These are phyloP conservation scores for Septoria linicola DNA, from an alignment of 2,329 filamentous ascomycete species.

Conservation along the genomic window DNA sequence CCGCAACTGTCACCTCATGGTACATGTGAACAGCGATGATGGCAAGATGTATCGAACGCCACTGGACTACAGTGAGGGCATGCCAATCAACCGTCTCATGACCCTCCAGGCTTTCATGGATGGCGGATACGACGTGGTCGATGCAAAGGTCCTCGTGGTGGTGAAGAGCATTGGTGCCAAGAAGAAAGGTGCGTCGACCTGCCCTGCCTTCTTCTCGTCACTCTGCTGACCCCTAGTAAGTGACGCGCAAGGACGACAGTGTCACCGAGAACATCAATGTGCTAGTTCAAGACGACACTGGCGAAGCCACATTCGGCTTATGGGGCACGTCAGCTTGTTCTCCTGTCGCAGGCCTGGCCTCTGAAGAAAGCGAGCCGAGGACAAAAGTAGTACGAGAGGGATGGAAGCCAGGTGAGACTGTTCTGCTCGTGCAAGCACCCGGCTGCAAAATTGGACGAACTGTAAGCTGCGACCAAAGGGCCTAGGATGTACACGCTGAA, in stretches of 20 bases:
- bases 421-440: constrained; percentile 34
- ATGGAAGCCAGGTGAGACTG: constrained; percentile 36
- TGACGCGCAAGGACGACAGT: constrained; percentile 50
- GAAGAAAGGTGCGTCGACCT: constrained; percentile 44
- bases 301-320: constrained; percentile 53
- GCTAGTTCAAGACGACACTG: constrained; percentile 59
- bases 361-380: constrained; percentile 7
- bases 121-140: constrained; percentile 54
- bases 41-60: constrained; percentile 49
- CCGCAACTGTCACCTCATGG: constrained; percentile 53
- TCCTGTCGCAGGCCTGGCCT: constrained; percentile 17
- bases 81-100: constrained; percentile 52
- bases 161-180: constrained; percentile 57
- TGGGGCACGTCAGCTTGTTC: constrained; percentile 52
- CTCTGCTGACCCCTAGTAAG: constrained; percentile 27
- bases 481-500: no score
- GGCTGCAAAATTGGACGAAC: constrained; percentile 35
- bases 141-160: constrained; percentile 56
- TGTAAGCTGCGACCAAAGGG: constrained; percentile 31
- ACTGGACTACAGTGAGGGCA: constrained; percentile 43
- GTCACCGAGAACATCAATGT: constrained; percentile 52
- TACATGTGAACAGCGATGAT: constrained; percentile 52
- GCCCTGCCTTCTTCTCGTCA: background rate
- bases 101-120: constrained; percentile 56
- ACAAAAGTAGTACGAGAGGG: constrained; percentile 12